These are phyloP conservation scores for Globisporangium orthogonon DNA, from an alignment of 352 stramenopile genomes.

Conservation along the genomic window DNA sequence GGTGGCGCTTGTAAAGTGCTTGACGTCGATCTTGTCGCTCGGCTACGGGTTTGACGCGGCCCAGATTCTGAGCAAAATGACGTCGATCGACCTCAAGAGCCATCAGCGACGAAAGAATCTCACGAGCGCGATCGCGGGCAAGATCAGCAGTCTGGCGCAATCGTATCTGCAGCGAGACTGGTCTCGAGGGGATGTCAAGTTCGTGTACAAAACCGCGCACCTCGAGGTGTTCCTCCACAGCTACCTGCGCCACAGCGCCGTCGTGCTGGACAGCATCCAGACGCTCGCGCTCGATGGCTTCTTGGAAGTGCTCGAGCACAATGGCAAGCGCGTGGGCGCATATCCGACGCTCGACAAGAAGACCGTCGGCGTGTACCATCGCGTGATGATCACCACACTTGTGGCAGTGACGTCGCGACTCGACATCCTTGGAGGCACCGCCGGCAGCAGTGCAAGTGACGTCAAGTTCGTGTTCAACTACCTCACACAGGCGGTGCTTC, in stretches of 20 bases:
- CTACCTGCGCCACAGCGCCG: slow-evolving; percentile 30
- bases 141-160: slow-evolving; percentile 30
- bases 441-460: slow-evolving; percentile 7
- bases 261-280: slow-evolving; percentile 45
- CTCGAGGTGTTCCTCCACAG: slow-evolving; percentile 28
- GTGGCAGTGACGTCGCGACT: slow-evolving; percentile 29
- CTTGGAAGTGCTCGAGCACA: slow-evolving; percentile 29
- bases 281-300: slow-evolving; percentile 36
- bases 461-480: slow-evolving; percentile 42
- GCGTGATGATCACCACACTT: slow-evolving; percentile 39
- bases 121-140: slow-evolving; percentile 18
- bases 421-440: slow-evolving; percentile 18
- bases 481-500: slow-evolving; percentile 36
- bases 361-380: slow-evolving; percentile 36
- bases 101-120: slow-evolving; percentile 9
- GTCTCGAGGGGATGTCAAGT: slow-evolving; percentile 32
- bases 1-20: slow-evolving; percentile 20
- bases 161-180: slow-evolving; percentile 39
- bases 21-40: slow-evolving; percentile 19
- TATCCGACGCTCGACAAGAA: slow-evolving; percentile 54
- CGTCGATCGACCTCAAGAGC: slow-evolving; percentile 12
- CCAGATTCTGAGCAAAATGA: slow-evolving; percentile 10
- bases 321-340: slow-evolving; percentile 7
- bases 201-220: slow-evolving; percentile 28
- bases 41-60: slow-evolving; percentile 17